A percentile compares a stretch with the other conserved stretches of the same genome.
Evolutionary conservation across 2,329 filamentous ascomycete species (phyloP).

Genomic region (Cordyceps pruinosa): DNA sequence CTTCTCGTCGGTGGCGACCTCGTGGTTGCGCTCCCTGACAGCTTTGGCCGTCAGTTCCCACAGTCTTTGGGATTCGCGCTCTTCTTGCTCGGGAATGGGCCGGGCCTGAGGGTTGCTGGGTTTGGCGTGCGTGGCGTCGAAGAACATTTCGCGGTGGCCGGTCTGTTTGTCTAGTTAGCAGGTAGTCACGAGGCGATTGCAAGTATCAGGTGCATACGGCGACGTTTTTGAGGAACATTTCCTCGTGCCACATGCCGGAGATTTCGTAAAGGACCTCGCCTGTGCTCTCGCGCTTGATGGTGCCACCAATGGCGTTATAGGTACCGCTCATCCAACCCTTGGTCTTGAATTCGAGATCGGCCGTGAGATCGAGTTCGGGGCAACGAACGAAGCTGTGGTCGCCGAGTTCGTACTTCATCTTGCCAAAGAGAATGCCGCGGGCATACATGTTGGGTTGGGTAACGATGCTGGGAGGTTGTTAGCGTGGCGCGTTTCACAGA

Average conservation of each 20-base stretch:
- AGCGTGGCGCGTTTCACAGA: background rate
- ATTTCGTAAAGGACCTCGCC: conserved; percentile 87
- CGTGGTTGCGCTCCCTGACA: conserved; percentile 78
- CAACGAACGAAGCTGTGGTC: conserved; percentile 92
- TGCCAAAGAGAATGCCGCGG: conserved; percentile 90
- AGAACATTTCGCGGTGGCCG: conserved; percentile 81
- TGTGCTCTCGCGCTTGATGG: conserved; percentile 80
- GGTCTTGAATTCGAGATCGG: conserved; percentile 96
- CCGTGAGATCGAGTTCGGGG: conserved; percentile 76
- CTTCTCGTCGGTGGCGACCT: conserved; percentile 87
- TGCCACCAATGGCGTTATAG: conserved; percentile 92
- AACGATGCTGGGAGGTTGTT: background rate
- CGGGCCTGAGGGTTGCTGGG: conserved; percentile 67
- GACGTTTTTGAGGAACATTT: conserved; percentile 87
- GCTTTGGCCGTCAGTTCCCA: conserved; percentile 80
- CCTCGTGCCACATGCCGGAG: conserved; percentile 85
- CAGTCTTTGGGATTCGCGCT: conserved; percentile 81
- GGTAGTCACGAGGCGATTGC: background rate
- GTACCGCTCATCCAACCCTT: conserved; percentile 96
- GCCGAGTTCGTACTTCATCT: conserved; percentile 98
- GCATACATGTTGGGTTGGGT: conserved; percentile 99
- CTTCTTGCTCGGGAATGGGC: conserved; percentile 78
- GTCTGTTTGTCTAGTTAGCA: conserved; percentile 47
- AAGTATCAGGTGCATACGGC: conserved; percentile 41
- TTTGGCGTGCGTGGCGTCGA: conserved; percentile 74